Evolutionary conservation across 2,329 filamentous ascomycete genomes (phyloP).

Genomic region (Pseudogymnoascus sp.): DNA sequence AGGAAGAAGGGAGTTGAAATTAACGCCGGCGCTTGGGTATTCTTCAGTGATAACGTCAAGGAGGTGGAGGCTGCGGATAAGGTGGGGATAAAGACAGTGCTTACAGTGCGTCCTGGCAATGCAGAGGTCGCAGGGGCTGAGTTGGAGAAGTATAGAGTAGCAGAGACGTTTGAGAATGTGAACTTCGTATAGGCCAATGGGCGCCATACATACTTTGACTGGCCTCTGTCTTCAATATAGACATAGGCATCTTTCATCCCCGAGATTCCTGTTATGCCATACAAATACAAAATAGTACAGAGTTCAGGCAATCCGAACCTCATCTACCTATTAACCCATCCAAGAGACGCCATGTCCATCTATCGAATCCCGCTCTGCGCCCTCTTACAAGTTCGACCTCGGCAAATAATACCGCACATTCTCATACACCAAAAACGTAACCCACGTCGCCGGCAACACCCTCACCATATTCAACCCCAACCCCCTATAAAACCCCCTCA

Average conservation of each 20-base stretch:
- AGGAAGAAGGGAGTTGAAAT: conserved; percentile 31
- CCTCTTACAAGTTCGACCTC: conserved; percentile 16
- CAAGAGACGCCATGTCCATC: background rate
- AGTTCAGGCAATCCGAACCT: background rate
- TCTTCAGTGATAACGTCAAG: conserved; percentile 71
- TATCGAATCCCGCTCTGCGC: background rate
- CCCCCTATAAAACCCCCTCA: conserved; percentile 74
- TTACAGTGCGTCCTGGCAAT: conserved; percentile 64
- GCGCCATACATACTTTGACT: background rate
- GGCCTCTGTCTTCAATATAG: background rate
- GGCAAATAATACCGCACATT: conserved; percentile 72
- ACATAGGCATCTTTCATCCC: background rate
- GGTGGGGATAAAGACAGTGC: conserved; percentile 55
- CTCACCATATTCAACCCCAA: conserved; percentile 81
- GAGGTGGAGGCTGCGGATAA: conserved; percentile 56
- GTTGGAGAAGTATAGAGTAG: conserved; percentile 20
- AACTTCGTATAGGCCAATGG: background rate
- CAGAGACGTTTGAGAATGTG: conserved; percentile 23
- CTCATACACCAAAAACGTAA: conserved; percentile 95
- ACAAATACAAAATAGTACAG: background rate
- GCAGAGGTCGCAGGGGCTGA: conserved; percentile 48
- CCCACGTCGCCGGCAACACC: conserved; percentile 89
- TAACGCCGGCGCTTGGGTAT: conserved; percentile 53
- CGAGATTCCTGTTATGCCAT: background rate
- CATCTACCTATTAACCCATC: background rate